Percentiles rank a stretch among this genome's conserved stretches.
Conservation (phyloP, 805 yeast species). For the Kodamaea sagamina region DNA sequence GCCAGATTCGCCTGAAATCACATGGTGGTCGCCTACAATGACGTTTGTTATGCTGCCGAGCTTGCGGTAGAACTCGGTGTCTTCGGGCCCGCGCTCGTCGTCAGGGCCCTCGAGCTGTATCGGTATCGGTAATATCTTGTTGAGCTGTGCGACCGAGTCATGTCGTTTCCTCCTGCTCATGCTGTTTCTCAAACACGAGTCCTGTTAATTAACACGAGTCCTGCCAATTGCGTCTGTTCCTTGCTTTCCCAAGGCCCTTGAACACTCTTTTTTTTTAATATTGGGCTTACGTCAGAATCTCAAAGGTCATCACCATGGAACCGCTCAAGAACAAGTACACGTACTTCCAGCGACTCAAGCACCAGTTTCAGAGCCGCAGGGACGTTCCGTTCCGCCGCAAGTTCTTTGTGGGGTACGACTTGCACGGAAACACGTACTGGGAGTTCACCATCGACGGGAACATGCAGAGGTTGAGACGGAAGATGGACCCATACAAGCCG, state of each 20-base stretch:
- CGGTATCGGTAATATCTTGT: slow-evolving; percentile 40
- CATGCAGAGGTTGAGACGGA: slow-evolving; percentile 58
- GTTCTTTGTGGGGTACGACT: slow-evolving; percentile 75
- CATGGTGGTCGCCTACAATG: slow-evolving; percentile 42
- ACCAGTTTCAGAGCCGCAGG: slow-evolving; percentile 61
- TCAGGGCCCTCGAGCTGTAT: slow-evolving; percentile 31
- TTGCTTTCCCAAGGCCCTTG: neutral
- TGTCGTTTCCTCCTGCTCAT: slow-evolving; percentile 14
- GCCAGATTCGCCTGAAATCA: slow-evolving; percentile 41
- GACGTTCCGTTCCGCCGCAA: slow-evolving; percentile 67
- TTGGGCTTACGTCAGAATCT: slow-evolving; percentile 5
- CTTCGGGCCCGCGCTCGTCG: slow-evolving; percentile 13
- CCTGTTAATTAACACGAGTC: too few relatives aligned
- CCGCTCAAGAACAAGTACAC: slow-evolving; percentile 51
- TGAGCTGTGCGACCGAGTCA: slow-evolving; percentile 18
- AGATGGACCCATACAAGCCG: slow-evolving; percentile 56
- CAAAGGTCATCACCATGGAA: slow-evolving; percentile 39
- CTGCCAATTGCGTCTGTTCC: neutral
- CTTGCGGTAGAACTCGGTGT: slow-evolving; percentile 3
- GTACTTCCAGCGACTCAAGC: slow-evolving; percentile 49
- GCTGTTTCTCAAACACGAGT: too few relatives aligned
- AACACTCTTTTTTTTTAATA: neutral
- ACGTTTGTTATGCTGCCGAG: slow-evolving; percentile 38
- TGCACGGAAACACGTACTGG: slow-evolving; percentile 87
- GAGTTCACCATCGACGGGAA: slow-evolving; percentile 63